Evolutionary conservation across 352 stramenopile genomes (phyloP).

Genomic region (Pythium rhizo-oryzae): DNA sequence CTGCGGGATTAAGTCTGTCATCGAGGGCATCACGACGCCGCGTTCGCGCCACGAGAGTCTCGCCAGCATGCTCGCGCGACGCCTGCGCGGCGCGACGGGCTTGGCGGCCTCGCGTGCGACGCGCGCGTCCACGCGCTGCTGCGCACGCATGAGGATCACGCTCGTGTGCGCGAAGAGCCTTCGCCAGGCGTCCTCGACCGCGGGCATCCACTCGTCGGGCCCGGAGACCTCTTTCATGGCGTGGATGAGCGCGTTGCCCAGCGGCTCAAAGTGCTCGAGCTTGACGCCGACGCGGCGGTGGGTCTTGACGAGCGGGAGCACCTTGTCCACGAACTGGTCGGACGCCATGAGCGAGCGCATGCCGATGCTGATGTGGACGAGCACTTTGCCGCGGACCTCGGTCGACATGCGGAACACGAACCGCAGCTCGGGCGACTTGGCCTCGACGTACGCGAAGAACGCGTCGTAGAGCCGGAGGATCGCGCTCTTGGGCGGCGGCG

Average conservation of each 20-base stretch:
- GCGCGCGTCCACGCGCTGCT: constrained; percentile 24
- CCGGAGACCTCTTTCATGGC: constrained; percentile 46
- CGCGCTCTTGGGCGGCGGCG: constrained; percentile 24
- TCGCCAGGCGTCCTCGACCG: constrained; percentile 47
- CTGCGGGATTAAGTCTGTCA: constrained; percentile 15
- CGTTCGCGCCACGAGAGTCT: background rate
- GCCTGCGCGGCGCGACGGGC: constrained; percentile 14
- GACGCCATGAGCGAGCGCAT: constrained; percentile 50
- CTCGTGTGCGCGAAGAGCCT: constrained; percentile 47
- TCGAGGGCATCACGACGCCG: background rate
- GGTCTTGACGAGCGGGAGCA: constrained; percentile 48
- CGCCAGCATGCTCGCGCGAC: background rate
- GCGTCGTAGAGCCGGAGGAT: constrained; percentile 49
- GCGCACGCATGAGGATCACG: constrained; percentile 41
- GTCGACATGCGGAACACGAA: constrained; percentile 57
- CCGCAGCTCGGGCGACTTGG: constrained; percentile 49
- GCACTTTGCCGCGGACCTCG: constrained; percentile 46
- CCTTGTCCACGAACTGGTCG: constrained; percentile 39
- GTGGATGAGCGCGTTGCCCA: constrained; percentile 41
- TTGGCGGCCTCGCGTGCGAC: constrained; percentile 18
- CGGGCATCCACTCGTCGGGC: constrained; percentile 34
- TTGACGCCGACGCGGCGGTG: constrained; percentile 54
- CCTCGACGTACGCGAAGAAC: constrained; percentile 54
- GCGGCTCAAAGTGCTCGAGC: constrained; percentile 44
- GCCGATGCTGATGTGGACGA: constrained; percentile 55